Base-by-base conservation (phyloP, 441 rosid species). In the Kokia cookei region DNA sequence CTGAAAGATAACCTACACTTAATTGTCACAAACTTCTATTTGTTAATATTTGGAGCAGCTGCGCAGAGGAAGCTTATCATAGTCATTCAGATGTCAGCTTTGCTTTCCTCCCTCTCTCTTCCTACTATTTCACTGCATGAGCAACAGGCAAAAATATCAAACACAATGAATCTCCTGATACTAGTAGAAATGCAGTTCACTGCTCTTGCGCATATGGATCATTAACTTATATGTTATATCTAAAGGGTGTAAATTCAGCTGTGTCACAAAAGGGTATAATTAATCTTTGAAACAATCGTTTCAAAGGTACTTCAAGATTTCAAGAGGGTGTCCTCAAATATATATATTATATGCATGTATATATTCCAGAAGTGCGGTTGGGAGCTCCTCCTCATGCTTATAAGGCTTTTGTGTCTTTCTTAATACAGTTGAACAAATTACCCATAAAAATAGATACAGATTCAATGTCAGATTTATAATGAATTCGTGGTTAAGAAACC, bases 281-380 rank as follows among this genome's bases (percentile, higher is more conserved):
- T 35, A 48, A 61, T 50, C 43, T 14, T 58, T 22, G 58, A 26
- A 60, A 77, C 84, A 15, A 84, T 82, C 13, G 59, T 50, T 65
- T 82, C 89, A 63, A 61, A 84, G 65, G 65, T 74, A 55, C 84
- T 77, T 53, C 84, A 87, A 32, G 37, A 32, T 6, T 32, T 32
- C 37, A 32, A 32, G 37, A 32, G 37, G 37, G 37, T 32, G 37
- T 32, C 37, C 37, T 32, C 37, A 32, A 32, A 32, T 32, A 32
- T 32, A 32, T 29, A 29, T 5, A 32, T 32, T 5, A 32, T 32
- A 32, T 32, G 6, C 37, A 32, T 32, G 37, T 5, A 32, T 32
- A 6, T 4, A 29, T 19, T 12, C 63, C 8, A 2, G 42, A 17
- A 32, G 6, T 32, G 37, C 37, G 37, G 37, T 32, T 5, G 37